phyloP scores from a whole-genome alignment of 257 asterid genomes.

The Rubia yunnanensis region DNA sequence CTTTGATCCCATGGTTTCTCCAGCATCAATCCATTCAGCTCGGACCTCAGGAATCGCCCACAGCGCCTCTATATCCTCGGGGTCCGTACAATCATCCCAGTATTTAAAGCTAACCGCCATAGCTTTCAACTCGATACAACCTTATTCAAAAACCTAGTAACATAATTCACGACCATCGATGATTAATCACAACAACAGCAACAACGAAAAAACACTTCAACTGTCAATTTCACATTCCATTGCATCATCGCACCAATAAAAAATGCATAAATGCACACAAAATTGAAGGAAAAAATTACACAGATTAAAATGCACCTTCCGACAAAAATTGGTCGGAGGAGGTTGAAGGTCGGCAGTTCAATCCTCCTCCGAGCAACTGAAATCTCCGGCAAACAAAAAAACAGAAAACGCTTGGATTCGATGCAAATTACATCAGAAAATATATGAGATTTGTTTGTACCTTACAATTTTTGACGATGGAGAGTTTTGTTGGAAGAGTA shows the following conservation, averaged over 20 bases:
- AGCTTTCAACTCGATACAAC: constrained; percentile 8
- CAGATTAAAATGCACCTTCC: background rate
- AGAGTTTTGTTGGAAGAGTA: too few relatives aligned
- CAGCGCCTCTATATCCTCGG: constrained; percentile 72
- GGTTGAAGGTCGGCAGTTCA: background rate
- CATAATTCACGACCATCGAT: too few relatives aligned
- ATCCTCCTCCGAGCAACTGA: background rate
- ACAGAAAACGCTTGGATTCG: background rate
- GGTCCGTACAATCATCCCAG: constrained; percentile 93
- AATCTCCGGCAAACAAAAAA: background rate
- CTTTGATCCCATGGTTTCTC: constrained; percentile 71
- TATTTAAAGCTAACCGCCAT: constrained; percentile 71
- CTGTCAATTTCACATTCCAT: background rate
- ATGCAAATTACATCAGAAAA: background rate
- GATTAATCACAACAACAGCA: background rate
- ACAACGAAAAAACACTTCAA: too few relatives aligned
- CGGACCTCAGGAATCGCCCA: constrained; percentile 73
- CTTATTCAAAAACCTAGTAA: background rate
- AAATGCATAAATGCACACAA: background rate
- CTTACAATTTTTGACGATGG: background rate
- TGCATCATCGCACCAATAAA: background rate
- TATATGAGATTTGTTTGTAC: background rate
- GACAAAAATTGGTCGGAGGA: constrained; percentile 1
- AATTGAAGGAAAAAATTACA: background rate
- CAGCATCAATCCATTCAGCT: constrained; percentile 78